A percentile compares a stretch with the other conserved stretches of the same genome.
Conservation (phyloP, 805 yeast genomes). For the Yamadazyma akitaensis region DNA sequence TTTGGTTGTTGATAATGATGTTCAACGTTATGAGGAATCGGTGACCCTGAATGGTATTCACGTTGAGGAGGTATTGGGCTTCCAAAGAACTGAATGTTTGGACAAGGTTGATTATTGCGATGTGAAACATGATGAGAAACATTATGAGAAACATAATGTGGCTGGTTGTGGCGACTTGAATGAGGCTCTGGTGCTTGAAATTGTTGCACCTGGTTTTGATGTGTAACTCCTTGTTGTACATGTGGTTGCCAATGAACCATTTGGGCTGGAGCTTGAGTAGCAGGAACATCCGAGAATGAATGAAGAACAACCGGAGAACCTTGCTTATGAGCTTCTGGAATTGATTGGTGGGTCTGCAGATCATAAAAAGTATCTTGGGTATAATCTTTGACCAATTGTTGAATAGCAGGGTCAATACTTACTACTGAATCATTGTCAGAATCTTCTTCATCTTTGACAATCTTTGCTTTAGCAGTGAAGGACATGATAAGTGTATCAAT, state of each 20-base stretch:
- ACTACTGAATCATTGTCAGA: conserved; percentile 10
- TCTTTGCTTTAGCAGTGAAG: not conserved
- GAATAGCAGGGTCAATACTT: conserved; percentile 10
- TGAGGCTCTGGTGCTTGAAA: not conserved
- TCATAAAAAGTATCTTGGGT: conserved; percentile 10
- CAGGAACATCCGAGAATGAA: not conserved
- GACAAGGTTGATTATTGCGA: not conserved
- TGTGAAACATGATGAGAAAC: not conserved
- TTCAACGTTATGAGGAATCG: not conserved
- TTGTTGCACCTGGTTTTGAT: not conserved
- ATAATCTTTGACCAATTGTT: conserved; percentile 9
- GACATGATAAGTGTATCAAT: conserved; percentile 10
- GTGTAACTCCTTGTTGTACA: not conserved
- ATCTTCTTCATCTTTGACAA: conserved; percentile 3
- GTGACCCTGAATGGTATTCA: not conserved
- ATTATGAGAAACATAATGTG: not conserved
- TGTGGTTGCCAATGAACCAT: not conserved
- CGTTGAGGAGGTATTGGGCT: not conserved
- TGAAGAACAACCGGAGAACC: not conserved
- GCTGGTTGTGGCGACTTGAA: not conserved
- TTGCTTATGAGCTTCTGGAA: not conserved
- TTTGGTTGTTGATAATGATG: not conserved
- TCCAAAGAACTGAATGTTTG: not conserved
- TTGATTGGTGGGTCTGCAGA: not conserved
- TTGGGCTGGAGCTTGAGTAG: not conserved